Base-by-base conservation (phyloP, 2,329 filamentous ascomycete genomes). In the Fusarium caatingaense region DNA sequence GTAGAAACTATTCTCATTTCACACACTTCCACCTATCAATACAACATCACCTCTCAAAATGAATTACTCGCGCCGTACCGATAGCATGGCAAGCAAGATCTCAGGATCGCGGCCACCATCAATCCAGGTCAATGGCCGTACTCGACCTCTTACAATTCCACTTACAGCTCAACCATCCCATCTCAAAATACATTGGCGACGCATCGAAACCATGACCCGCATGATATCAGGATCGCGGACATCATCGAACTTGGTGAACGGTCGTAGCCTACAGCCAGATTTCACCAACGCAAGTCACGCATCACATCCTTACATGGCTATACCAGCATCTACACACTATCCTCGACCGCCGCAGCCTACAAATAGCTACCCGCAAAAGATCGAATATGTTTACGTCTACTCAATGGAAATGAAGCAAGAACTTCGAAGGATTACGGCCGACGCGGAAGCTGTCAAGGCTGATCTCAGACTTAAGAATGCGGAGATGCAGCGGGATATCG, bases 351-450 rank as follows among this genome's bases (percentile, higher is more conserved):
- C 21, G 3, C 32, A 20, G 8, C 9, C 13, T 5, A 8, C 23
- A n/a, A 51, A 16, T 12, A 27, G 6, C 8, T 51, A 27, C 8
- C 48, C 32, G 4, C 21, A 20, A 40, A 27, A 25, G 12, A 25
- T 51, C 6, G 16, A 51, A 23, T 51, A 40, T 25, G 32, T 27
- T 27, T 51, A 51, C 20, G 12, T 40, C 32, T 51, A 51, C 21
- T 27, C 48, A 9, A 15, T 20, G 8, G 32, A 20, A 13, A 40
- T 40, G 18, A 51, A 40, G 5, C 16, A 18, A 4, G 32, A 25
- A 12, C 18, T 40, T n/a, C 21, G 7, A 13, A 27, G 18, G 2
- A 40, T 51, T 1, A 8, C 18, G 8, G 21, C 32, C 9, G 21
- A 40, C 12, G 5, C 16, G 8, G 21, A 34, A n/a, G 18, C 32